These are phyloP conservation scores for Suillus lakei DNA, from an alignment of 768 basidiomycete species.

Conservation along the genomic window DNA sequence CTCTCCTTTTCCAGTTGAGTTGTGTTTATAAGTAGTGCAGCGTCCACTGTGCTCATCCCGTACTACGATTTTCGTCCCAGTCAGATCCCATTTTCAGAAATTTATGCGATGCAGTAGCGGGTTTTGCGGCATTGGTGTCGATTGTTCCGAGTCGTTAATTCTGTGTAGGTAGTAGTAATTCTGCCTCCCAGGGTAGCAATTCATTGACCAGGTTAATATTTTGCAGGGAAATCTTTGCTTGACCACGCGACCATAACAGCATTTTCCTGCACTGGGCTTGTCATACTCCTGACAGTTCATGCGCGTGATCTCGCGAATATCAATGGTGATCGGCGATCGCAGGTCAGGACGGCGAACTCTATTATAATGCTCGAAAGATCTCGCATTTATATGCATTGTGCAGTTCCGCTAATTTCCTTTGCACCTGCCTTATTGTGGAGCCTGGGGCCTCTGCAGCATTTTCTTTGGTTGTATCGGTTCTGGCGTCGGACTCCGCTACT, in stretches of 20 bases:
- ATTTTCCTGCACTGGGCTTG: conserved; percentile 29
- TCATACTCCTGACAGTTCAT: conserved; percentile 42
- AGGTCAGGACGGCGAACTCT: conserved; percentile 35
- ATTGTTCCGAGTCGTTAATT: conserved; percentile 18
- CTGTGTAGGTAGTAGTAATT: conserved; percentile 23
- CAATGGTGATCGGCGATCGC: conserved; percentile 29
- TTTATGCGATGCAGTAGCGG: too few species aligned
- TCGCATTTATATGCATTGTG: conserved; percentile 15
- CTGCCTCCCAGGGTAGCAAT: neutral
- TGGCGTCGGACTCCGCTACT: conserved; percentile 14
- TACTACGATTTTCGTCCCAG: neutral
- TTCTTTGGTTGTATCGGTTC: conserved; percentile 13
- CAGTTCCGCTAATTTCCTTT: conserved; percentile 19
- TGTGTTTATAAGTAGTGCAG: too few species aligned
- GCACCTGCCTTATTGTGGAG: conserved; percentile 15
- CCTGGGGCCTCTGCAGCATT: conserved; percentile 14
- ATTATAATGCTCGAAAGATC: conserved; percentile 26
- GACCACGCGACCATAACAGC: conserved; percentile 21
- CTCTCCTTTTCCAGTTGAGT: too few species aligned
- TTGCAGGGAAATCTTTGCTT: conserved; percentile 4
- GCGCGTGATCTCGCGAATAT: conserved; percentile 40
- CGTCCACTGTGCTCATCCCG: too few species aligned
- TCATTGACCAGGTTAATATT: neutral
- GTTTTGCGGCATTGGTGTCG: too few species aligned
- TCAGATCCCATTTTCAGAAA: neutral